Conservation (phyloP, 208 protist genomes). For the Trypanosoma theileri region DNA sequence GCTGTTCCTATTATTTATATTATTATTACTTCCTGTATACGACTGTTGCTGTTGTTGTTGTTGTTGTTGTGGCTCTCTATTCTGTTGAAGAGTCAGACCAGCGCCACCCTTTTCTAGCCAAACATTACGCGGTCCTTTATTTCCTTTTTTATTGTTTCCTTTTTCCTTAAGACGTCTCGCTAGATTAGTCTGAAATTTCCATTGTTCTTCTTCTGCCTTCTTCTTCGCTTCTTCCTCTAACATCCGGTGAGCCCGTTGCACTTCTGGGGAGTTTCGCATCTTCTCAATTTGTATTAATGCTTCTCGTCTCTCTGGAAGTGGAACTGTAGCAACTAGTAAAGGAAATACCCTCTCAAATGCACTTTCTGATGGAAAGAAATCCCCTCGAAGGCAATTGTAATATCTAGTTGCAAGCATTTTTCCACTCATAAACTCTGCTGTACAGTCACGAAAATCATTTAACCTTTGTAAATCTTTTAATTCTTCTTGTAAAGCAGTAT, state of each 20-base stretch:
- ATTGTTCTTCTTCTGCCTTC: slow-evolving; percentile 35
- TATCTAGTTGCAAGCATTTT: slow-evolving; percentile 64
- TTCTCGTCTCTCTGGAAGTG: slow-evolving; percentile 36
- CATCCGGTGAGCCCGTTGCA: slow-evolving; percentile 37
- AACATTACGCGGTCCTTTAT: slow-evolving; percentile 40
- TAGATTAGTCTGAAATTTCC: slow-evolving; percentile 6
- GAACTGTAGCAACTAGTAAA: slow-evolving; percentile 71
- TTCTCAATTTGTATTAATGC: slow-evolving; percentile 72
- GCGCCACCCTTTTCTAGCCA: slow-evolving; percentile 38
- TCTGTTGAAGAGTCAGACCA: slow-evolving; percentile 3
- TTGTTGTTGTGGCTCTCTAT: slow-evolving; percentile 1
- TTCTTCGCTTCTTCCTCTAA: slow-evolving; percentile 55
- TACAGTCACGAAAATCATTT: slow-evolving; percentile 49
- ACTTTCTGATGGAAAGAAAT: slow-evolving; percentile 47
- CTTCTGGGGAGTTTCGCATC: slow-evolving; percentile 77
- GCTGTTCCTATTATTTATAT: slow-evolving; percentile 13
- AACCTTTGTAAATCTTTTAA: slow-evolving; percentile 37
- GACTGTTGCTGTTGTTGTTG: slow-evolving; percentile 3
- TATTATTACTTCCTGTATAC: slow-evolving; percentile 1
- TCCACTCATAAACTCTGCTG: slow-evolving; percentile 64
- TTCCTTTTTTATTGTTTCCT: slow-evolving; percentile 17
- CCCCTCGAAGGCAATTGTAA: slow-evolving; percentile 50
- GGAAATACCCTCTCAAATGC: slow-evolving; percentile 72
- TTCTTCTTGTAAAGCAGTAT: slow-evolving; percentile 42
- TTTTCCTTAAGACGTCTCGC: slow-evolving; percentile 2